Base-by-base conservation (phyloP, 192 early-diverging fungal species). In the Spinellus fusiger region DNA sequence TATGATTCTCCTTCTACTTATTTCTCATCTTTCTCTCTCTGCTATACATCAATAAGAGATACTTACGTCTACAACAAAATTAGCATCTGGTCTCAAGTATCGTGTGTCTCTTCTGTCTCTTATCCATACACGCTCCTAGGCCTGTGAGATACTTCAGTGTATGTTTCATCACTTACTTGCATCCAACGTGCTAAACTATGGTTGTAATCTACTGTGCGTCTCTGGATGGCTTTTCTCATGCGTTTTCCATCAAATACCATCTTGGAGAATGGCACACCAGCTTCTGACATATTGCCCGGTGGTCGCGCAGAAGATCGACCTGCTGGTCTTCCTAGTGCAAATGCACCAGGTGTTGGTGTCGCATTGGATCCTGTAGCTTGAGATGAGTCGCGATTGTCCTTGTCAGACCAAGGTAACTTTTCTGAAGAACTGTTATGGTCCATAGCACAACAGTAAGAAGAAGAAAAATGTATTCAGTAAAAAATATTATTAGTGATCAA, bases 191-290 rank as follows among this genome's bases (percentile, higher is more conserved):
- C 83, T 12, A 94, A 80, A 25, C 88, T 81, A 18, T 90, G 81
- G 61, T 94, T 91, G 71, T 92, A 95, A 73, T 99, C 96, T 16
- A 99, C 89, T 0, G 96, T 99, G 10, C 89, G 80, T 48, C 96
- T 77, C 73, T 96, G 92, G 61, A 95, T 88, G 12, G 91, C 91
- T 69, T 92, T 90, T 54, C 94, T 80, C 70, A 93, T 84, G 16
- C 85, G 84, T 65, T 90, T 93, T 59, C 86, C 88, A 56, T 86
- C 84, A 70, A 87, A 78, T 0, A 73, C 62, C 55, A 66, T 70
- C 49, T 67, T 60, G 3, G 61, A 77, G 29, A 67, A 67, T 20
- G 65, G 58, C 22, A 61, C 49, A 44, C 51, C 51, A 22, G 48
- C 59, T 15, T 44, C 59, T 34, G 31, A 29, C 13, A 10, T 18